phyloP scores from a whole-genome alignment of 192 early-diverging fungal genomes.

The Dissophora ornata region DNA sequence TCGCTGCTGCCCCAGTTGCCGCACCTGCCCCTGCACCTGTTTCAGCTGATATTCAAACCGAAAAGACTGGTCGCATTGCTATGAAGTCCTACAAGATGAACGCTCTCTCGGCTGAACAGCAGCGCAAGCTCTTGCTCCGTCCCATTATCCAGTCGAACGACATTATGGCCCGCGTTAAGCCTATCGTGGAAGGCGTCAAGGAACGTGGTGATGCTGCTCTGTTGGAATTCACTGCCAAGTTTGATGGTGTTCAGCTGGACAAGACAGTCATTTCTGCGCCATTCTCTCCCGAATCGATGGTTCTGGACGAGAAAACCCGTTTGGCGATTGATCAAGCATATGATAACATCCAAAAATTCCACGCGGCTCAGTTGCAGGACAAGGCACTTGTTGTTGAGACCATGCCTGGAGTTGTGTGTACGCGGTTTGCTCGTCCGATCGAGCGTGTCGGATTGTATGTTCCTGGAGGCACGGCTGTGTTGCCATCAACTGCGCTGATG shows the following conservation, averaged over 20 bases:
- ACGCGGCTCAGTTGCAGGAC: conserved; percentile 86
- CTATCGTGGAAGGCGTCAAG: conserved; percentile 90
- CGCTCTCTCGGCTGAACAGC: conserved; percentile 62
- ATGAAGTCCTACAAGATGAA: conserved; percentile 77
- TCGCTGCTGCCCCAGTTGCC: conserved; percentile 7
- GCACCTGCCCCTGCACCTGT: conserved; percentile 15
- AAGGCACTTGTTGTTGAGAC: conserved; percentile 88
- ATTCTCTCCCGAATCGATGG: conserved; percentile 72
- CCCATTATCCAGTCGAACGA: conserved; percentile 94
- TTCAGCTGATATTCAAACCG: conserved; percentile 33
- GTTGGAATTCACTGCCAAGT: conserved; percentile 86
- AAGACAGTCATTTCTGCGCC: conserved; percentile 84
- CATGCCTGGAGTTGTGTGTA: conserved; percentile 97
- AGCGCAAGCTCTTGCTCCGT: conserved; percentile 77
- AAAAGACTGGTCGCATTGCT: conserved; percentile 64
- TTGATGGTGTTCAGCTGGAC: conserved; percentile 86
- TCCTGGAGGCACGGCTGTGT: conserved; percentile 96
- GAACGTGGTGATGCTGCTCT: conserved; percentile 87
- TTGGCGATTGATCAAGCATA: conserved; percentile 95
- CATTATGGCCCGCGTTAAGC: conserved; percentile 87
- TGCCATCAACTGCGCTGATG: conserved; percentile 97
- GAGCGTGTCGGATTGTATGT: conserved; percentile 98
- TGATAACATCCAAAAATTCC: conserved; percentile 93
- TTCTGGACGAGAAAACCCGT: conserved; percentile 71
- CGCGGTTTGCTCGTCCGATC: conserved; percentile 93